Base-by-base conservation (phyloP, 306 rosid genomes). In the Acacia confusa region DNA sequence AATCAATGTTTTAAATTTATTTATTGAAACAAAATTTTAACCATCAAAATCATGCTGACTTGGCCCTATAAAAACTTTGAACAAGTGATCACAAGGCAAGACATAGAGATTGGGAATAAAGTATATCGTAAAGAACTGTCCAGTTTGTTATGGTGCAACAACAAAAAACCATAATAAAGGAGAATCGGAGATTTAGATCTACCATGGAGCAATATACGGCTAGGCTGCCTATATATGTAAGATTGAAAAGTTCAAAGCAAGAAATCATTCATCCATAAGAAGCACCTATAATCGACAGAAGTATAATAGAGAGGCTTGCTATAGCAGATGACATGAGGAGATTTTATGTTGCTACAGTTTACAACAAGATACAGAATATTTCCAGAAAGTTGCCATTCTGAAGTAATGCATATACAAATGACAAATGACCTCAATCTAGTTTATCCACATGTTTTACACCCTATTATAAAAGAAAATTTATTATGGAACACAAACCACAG, bases 1-100 rank as follows among this genome's bases (percentile, higher is more conserved):
- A 71, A 79, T 80, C 44, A 47, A 77, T 41, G 28, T 20, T 43
- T 9, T 52, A 55, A 65, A 8, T 74, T 74, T 12, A 50, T 34
- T 74, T 44, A 55, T 53, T 20, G 45, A 28, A 53, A 9, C 38
- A 38, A 14, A 38, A 58, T 24, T 22, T 50, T 47, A 25, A 74
- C 27, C 78, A 27, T 53, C 30, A 74, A 48, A 6, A 72, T 50
- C 45, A 30, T 53, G 20, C 47, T 69, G 25, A 69, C 4, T 7
- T 69, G 27, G 4, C 15, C 53, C 19, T 69, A 5, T 69, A n/a
- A 38, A 61, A 66, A 68, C 44, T 68, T 9, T 28, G 11, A 68
- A 48, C 12, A 28, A 52, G 36, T 52, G 43, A 73, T 28, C 19
- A 73, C 77, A 73, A 50, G 61, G 22, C 77, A 50, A 32, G 19